Base-by-base conservation (phyloP, 2,329 filamentous ascomycete species). In the Mycosphaerella sp. region DNA sequence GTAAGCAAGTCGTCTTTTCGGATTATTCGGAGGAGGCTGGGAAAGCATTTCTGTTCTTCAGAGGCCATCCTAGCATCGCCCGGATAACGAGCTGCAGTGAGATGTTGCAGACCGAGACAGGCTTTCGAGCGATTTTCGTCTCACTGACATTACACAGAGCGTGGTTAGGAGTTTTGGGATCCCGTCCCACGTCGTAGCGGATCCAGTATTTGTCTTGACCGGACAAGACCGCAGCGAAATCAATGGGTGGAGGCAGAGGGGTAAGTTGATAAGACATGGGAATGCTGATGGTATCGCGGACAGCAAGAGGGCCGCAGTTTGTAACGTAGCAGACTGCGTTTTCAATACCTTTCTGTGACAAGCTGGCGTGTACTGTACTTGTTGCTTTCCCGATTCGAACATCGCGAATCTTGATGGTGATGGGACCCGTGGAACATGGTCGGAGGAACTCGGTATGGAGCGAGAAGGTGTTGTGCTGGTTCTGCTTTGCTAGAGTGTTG, bases 401-500 rank as follows among this genome's bases (percentile, higher is more conserved):
- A 14, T 56, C 56, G 21, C 51, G 51, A n/a, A 58, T 46, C 2
- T 32, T 32, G 11, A 62, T 47, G 11, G 10, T 38, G 4, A 53
- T 51, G 5, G 45, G 38, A 21, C 56, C 60, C 9, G 50, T 39
- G n/a, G 51, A 42, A 8, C 44, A 49, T n/a, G 60, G 56, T n/a
- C 56, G 45, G 6, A 62, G 48, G 26, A 60, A 55, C 36, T 62
- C 60, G 29, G 52, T 51, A 41, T 58, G 58, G 11, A 62, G 47
- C 2, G 48, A 44, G 26, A 56, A 50, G 6, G 55, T 60, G 10
- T 61, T 48, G 14, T 53, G 54, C 39, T 62, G 58, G 17, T 50
- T 40, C 42, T 53, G 49, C 5, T 38, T 47, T 2, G 50, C 38
- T 6, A 57, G 49, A 11, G 60, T 56, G 1, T 54, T 59, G 5